Evolutionary conservation across 31 red algal genomes (phyloP).

Genomic region (Asparagopsis taxiformis): DNA sequence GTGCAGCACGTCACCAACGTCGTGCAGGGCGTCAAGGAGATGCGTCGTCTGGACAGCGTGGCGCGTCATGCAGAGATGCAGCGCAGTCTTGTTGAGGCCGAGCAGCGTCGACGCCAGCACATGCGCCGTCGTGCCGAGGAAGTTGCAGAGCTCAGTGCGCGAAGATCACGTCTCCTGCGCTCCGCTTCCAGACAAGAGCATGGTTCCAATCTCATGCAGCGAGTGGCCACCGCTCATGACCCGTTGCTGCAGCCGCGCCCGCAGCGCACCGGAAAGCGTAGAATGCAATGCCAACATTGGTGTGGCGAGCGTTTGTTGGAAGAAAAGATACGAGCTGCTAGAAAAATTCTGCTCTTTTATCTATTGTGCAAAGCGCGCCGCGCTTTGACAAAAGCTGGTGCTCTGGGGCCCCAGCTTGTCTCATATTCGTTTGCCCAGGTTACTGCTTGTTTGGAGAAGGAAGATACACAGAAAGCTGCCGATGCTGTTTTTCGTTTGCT

Average conservation of each 20-base stretch:
- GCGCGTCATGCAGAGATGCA: constrained; percentile 32
- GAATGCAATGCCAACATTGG: too few relatives aligned
- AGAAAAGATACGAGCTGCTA: constrained; percentile 15
- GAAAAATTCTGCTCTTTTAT: constrained; percentile 44
- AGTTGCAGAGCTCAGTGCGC: constrained; percentile 24
- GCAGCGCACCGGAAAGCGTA: not conserved
- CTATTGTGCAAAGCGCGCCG: constrained; percentile 46
- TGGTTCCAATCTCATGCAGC: constrained; percentile 13
- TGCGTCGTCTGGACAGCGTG: constrained; percentile 11
- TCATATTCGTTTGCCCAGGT: constrained; percentile 31
- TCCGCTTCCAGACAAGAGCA: constrained; percentile 20
- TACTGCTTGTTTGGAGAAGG: constrained; percentile 32
- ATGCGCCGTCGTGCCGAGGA: constrained; percentile 17
- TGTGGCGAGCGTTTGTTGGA: not conserved
- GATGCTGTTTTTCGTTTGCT: constrained; percentile 40
- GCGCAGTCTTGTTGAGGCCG: constrained; percentile 22
- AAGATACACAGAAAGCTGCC: constrained; percentile 32
- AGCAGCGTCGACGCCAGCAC: constrained; percentile 17
- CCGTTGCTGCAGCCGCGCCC: not conserved
- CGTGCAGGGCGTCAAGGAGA: constrained; percentile 36
- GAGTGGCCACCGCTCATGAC: constrained; percentile 5
- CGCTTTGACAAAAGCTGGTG: constrained; percentile 28
- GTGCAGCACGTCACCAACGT: constrained; percentile 49
- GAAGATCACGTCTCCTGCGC: constrained; percentile 21
- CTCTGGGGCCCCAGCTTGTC: constrained; percentile 22